phyloP scores from a whole-genome alignment of 495 filamentous ascomycete species.

The Rusavskia elegans region DNA sequence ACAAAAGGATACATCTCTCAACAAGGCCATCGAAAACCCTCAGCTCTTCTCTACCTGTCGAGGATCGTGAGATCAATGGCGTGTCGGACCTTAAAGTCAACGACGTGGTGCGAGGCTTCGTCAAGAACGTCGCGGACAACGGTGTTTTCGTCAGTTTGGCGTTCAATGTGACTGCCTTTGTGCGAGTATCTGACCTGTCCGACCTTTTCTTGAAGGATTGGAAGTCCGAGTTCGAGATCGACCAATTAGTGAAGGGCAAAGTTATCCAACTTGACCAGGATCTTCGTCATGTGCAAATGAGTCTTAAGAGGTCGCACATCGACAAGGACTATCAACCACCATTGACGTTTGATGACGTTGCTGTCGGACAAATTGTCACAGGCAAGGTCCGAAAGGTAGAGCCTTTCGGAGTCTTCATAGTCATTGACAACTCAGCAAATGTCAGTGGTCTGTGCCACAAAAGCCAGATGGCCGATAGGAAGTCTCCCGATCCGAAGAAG shows the following conservation, averaged over 20 bases:
- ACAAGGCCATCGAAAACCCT: conserved; percentile 74
- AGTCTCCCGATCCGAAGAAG: conserved; percentile 60
- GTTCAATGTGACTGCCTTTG: conserved; percentile 61
- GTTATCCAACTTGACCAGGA: conserved; percentile 49
- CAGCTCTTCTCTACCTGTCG: conserved; percentile 69
- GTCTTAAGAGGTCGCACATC: conserved; percentile 66
- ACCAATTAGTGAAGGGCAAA: conserved; percentile 79
- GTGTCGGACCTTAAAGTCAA: conserved; percentile 56
- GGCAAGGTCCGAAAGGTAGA: conserved; percentile 86
- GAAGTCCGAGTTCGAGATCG: conserved; percentile 73
- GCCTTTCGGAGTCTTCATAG: conserved; percentile 87
- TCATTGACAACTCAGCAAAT: conserved; percentile 67
- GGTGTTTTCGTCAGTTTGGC: conserved; percentile 74
- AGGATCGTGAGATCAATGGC: conserved; percentile 61
- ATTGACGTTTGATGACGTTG: conserved; percentile 52
- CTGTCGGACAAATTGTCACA: conserved; percentile 63
- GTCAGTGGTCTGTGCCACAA: conserved; percentile 86
- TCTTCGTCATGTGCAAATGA: conserved; percentile 66
- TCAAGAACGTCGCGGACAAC: conserved; percentile 71
- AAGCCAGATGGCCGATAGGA: conserved; percentile 73
- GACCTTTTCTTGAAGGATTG: conserved; percentile 88
- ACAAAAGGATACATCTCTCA: conserved; percentile 70
- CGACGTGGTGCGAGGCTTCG: conserved; percentile 73
- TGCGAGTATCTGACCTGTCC: conserved; percentile 73
- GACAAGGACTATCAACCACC: conserved; percentile 63